Evolutionary conservation across 2,329 filamentous ascomycete species (phyloP).

Genomic region (Beauveria scarabaeidicola): DNA sequence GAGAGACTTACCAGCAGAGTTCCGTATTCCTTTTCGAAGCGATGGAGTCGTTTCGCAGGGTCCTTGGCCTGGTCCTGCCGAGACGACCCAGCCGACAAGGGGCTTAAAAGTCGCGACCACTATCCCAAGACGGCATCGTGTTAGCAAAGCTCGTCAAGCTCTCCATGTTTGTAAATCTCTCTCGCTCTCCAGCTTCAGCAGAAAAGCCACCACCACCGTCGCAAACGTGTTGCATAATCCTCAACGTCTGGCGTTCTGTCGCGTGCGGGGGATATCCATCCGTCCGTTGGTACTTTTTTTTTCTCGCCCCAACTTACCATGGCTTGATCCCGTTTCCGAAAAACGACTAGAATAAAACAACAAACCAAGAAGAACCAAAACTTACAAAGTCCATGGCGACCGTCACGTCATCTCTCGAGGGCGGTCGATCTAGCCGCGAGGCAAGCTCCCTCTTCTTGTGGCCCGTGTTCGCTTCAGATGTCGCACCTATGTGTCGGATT

Average conservation of each 20-base stretch:
- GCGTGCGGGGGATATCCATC: neutral
- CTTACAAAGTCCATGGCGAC: constrained; percentile 51
- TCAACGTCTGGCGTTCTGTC: neutral
- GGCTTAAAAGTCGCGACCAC: constrained; percentile 62
- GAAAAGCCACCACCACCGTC: neutral
- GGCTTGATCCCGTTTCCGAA: neutral
- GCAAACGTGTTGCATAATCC: neutral
- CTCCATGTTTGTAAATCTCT: neutral
- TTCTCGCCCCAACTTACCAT: neutral
- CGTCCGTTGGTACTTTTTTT: neutral
- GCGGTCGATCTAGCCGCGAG: neutral
- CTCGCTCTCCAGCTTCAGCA: neutral
- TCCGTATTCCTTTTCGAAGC: constrained; percentile 59
- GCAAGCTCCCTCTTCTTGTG: neutral
- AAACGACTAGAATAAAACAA: neutral
- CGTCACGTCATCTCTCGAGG: constrained; percentile 36
- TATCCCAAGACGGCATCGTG: constrained; percentile 21
- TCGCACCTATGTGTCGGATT: neutral
- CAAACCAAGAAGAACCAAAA: constrained; percentile 5
- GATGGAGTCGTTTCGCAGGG: constrained; percentile 54
- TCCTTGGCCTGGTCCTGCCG: constrained; percentile 54
- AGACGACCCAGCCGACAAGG: constrained; percentile 46
- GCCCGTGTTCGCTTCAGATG: neutral
- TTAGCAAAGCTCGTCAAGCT: constrained; percentile 3
- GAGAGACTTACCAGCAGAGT: constrained; percentile 43